A percentile compares a stretch with the other conserved stretches of the same genome.
phyloP scores from a whole-genome alignment of 2,329 filamentous ascomycete genomes.

The Paecilomyces formosus region DNA sequence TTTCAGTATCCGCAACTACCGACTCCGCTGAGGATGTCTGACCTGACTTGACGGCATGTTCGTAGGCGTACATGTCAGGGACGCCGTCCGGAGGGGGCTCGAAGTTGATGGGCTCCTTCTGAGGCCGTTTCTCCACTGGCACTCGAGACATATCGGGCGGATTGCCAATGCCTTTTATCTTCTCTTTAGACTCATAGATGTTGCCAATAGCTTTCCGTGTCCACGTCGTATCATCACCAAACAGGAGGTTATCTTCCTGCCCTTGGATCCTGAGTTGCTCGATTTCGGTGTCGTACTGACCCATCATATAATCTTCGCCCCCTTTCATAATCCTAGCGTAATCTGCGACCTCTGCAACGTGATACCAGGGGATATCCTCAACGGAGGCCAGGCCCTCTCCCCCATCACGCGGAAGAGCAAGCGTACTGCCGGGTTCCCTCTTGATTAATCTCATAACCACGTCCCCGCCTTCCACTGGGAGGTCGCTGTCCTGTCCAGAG shows the following conservation, averaged over 20 bases:
- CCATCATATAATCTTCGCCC: slow-evolving; percentile 75
- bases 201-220: slow-evolving; percentile 72
- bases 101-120: slow-evolving; percentile 43
- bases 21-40: slow-evolving; percentile 26
- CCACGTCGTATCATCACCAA: slow-evolving; percentile 91
- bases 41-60: slow-evolving; percentile 40
- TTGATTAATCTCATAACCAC: slow-evolving; percentile 82
- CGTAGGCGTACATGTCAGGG: slow-evolving; percentile 45
- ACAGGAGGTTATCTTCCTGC: slow-evolving; percentile 83
- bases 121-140: slow-evolving; percentile 41
- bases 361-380: slow-evolving; percentile 88
- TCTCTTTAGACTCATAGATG: slow-evolving; percentile 70
- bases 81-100: slow-evolving; percentile 38
- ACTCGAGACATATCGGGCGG: slow-evolving; percentile 49
- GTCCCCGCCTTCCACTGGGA: slow-evolving; percentile 77
- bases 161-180: slow-evolving; percentile 59
- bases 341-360: slow-evolving; percentile 86
- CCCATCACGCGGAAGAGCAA: slow-evolving; percentile 80
- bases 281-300: slow-evolving; percentile 75
- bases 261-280: slow-evolving; percentile 67
- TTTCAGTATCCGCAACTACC: slow-evolving; percentile 7
- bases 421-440: slow-evolving; percentile 69
- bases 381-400: slow-evolving; percentile 60
- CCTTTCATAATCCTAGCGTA: slow-evolving; percentile 96
- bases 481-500: slow-evolving; percentile 72